Evolutionary conservation across 768 basidiomycete species (phyloP), one percentile per base, ranked within the genome.

Genomic region (Amanita pseudoporphyria): DNA sequence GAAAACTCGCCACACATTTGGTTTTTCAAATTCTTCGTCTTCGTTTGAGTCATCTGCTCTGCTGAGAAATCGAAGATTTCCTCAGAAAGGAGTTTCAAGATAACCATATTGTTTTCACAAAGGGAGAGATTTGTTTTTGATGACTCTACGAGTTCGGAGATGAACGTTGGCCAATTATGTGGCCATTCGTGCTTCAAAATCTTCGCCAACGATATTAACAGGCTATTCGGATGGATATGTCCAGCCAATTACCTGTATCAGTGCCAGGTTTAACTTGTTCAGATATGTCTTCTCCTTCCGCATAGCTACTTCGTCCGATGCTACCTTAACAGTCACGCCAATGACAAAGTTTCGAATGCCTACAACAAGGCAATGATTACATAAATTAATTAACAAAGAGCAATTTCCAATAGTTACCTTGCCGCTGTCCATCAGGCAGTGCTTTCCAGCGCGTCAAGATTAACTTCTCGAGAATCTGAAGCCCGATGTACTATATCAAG

Each of bases 51-150:
- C 92, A 99, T 87, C 66, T 95, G 91, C 58, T 99, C 96, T 3
- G 96, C 92, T 3, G 93, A 96, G 67, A 86, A 99, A 66, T 99
- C 96, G 61, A 99, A 99, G 52, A 99, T 91, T 66, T 99, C 96
- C 62, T 99, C 96, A 0, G 92, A 95, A n/a, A 98, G 77, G 10
- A 99, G 76, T 61, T 90, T 89, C 58, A 98, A 76, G 63, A 99
- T 98, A 65, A 92, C 79, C 96, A 99, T 99, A 71, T 99, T 99
- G 77, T 99, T 99, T 71, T 99, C 96, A 76, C 96, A 98, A 26
- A 98, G 78, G 2, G 89, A 84, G 35, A 97, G 79, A 63, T 93
- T 97, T 37, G 90, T 91, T 67, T 95, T 95, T 38, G 95, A 98
- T 6, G 95, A 96, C 57, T 93, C 86, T 52, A 98, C 93, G 40